Evolutionary conservation across 2,329 filamentous ascomycete species (phyloP).

Genomic region (Dendryphion nanum): DNA sequence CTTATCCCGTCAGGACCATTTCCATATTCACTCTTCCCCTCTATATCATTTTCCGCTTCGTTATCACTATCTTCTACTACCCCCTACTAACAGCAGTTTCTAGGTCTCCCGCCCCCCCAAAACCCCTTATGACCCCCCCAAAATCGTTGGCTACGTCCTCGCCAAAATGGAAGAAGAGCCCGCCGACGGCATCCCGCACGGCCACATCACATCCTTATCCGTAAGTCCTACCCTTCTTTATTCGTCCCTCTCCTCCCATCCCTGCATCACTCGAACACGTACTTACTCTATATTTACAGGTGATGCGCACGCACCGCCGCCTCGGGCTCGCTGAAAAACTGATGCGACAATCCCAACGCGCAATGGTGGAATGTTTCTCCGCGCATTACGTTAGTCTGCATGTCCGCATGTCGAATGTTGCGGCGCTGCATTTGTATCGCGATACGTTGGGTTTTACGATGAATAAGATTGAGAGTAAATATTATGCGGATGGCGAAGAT

Average conservation of each 20-base stretch:
- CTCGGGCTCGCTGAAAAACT: constrained; percentile 94
- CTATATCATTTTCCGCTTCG: no score
- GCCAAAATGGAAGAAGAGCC: constrained; percentile 99
- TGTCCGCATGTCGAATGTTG: constrained; percentile 89
- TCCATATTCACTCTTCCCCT: no score
- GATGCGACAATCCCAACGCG: constrained; percentile 90
- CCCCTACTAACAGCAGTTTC: not conserved
- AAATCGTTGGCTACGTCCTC: constrained; percentile 98
- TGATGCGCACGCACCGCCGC: constrained; percentile 92
- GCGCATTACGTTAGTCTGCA: constrained; percentile 94
- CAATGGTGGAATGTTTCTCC: constrained; percentile 93
- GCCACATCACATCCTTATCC: constrained; percentile 91
- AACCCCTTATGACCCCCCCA: constrained; percentile 83
- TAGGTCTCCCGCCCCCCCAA: constrained; percentile 72
- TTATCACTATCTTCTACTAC: not conserved
- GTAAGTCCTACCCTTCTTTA: no score
- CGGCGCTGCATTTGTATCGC: constrained; percentile 87
- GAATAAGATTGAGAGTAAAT: constrained; percentile 82
- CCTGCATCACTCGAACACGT: no score
- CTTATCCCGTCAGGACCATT: no score
- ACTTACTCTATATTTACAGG: no score
- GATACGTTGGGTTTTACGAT: constrained; percentile 87
- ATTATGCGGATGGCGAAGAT: constrained; percentile 97
- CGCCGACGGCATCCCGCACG: constrained; percentile 83
- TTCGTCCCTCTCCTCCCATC: no score